Evolutionary conservation across 192 early-diverging fungal species (phyloP).

Genomic region (Obelidium mucronatum): DNA sequence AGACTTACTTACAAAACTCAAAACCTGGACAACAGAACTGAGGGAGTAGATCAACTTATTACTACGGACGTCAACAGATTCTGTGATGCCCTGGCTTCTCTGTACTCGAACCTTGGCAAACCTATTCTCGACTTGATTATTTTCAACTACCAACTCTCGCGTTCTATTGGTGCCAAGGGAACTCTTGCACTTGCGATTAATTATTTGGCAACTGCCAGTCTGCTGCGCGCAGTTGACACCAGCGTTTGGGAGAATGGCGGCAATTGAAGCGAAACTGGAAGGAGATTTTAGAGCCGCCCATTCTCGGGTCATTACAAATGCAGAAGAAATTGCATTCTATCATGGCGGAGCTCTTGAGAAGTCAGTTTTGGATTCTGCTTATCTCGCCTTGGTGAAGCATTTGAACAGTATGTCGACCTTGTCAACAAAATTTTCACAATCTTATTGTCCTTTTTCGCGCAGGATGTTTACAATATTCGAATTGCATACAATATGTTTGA

Average conservation of each 20-base stretch:
- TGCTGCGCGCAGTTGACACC: conserved; percentile 52
- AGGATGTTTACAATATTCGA: conserved; percentile 57
- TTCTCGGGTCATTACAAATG: conserved; percentile 54
- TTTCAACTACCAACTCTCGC: conserved; percentile 75
- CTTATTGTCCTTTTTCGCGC: not conserved
- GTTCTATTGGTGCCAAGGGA: conserved; percentile 47
- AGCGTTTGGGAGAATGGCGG: conserved; percentile 56
- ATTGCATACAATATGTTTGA: conserved; percentile 68
- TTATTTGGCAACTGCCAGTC: conserved; percentile 46
- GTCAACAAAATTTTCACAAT: no score
- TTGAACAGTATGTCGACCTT: conserved; percentile 52
- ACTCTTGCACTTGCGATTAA: conserved; percentile 47
- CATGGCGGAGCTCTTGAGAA: conserved; percentile 54
- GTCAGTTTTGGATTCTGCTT: conserved; percentile 52
- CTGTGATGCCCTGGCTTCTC: conserved; percentile 68
- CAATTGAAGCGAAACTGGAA: conserved; percentile 55
- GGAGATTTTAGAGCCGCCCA: conserved; percentile 56
- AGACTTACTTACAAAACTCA: conserved; percentile 54
- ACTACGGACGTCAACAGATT: conserved; percentile 75
- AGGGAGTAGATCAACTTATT: conserved; percentile 54
- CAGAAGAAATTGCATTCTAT: conserved; percentile 61
- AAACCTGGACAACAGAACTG: conserved; percentile 56
- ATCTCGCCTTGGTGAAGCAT: conserved; percentile 56
- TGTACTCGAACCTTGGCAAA: conserved; percentile 81
- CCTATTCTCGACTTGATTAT: conserved; percentile 76